These are phyloP conservation scores for Canavalia ensiformis DNA, from an alignment of 306 rosid species.

Conservation along the genomic window DNA sequence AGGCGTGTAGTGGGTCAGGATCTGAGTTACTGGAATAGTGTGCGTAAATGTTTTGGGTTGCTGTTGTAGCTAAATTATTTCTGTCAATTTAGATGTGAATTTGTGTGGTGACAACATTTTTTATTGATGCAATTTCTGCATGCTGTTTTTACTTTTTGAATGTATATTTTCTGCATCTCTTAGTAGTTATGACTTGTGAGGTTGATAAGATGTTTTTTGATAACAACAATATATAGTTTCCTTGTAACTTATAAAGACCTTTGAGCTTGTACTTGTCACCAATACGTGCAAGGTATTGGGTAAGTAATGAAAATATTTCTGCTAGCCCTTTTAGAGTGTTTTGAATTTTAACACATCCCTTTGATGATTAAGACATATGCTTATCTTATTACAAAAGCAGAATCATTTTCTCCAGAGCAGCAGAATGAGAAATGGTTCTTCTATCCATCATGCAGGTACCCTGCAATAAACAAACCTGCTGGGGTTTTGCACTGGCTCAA, in stretches of 20 bases:
- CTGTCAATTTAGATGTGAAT: slow-evolving; percentile 24
- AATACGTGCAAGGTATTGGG: slow-evolving; percentile 15
- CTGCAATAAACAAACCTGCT: slow-evolving; percentile 99
- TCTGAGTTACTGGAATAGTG: slow-evolving; percentile 34
- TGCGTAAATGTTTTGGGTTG: slow-evolving; percentile 18
- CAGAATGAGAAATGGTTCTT: slow-evolving; percentile 20
- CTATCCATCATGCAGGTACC: slow-evolving; percentile 77
- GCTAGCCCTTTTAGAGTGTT: slow-evolving; percentile 2
- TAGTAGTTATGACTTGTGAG: background rate
- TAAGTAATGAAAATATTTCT: slow-evolving; percentile 31
- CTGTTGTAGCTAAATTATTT: background rate
- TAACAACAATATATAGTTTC: slow-evolving; percentile 17
- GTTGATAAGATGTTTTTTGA: slow-evolving; percentile 24
- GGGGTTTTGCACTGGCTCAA: slow-evolving; percentile 98
- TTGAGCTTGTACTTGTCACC: slow-evolving; percentile 13
- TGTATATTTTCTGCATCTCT: background rate
- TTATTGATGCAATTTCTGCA: background rate
- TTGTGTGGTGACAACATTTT: slow-evolving; percentile 11
- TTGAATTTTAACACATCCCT: slow-evolving; percentile 19
- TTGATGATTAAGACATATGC: background rate
- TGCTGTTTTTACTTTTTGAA: too few species aligned
- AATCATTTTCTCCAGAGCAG: slow-evolving; percentile 10
- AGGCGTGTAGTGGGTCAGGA: background rate
- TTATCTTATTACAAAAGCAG: background rate
- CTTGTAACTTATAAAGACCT: slow-evolving; percentile 7